phyloP scores from a whole-genome alignment of 2,329 filamentous ascomycete species.

The Penicillium sp. region DNA sequence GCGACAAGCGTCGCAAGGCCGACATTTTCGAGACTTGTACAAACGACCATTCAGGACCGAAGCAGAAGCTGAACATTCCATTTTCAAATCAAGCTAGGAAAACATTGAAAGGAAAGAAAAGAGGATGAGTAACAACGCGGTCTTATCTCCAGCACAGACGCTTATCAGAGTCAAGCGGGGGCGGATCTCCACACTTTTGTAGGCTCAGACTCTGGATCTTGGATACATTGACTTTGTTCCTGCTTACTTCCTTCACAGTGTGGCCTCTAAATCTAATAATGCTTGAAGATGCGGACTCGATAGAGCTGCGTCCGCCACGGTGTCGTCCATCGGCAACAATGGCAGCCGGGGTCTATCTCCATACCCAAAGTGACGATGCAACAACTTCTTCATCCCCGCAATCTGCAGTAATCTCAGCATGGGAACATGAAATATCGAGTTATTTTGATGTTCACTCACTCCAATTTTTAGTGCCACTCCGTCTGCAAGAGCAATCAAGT shows the following conservation, averaged over 20 bases:
- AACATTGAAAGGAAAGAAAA: not conserved
- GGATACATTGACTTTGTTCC: too few relatives aligned
- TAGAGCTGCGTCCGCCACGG: not conserved
- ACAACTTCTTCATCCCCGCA: not conserved
- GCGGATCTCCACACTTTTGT: too few relatives aligned
- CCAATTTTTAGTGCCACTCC: not conserved
- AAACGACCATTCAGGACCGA: not conserved
- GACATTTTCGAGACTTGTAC: not conserved
- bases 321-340: not conserved
- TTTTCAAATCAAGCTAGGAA: not conserved
- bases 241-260: not conserved
- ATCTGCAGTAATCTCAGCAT: not conserved
- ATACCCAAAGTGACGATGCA: constrained; percentile 1
- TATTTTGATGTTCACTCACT: not conserved
- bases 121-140: not conserved
- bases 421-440: not conserved
- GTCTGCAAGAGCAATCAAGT: not conserved
- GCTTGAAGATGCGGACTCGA: not conserved
- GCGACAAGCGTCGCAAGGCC: not conserved
- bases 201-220: too few relatives aligned
- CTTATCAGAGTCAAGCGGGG: too few relatives aligned
- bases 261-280: not conserved
- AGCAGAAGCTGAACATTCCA: not conserved
- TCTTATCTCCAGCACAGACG: not conserved
- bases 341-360: not conserved